A percentile compares a stretch with the other conserved stretches of the same genome.
phyloP scores from a whole-genome alignment of 768 basidiomycete species.

The Hemileccinum rubropunctum region DNA sequence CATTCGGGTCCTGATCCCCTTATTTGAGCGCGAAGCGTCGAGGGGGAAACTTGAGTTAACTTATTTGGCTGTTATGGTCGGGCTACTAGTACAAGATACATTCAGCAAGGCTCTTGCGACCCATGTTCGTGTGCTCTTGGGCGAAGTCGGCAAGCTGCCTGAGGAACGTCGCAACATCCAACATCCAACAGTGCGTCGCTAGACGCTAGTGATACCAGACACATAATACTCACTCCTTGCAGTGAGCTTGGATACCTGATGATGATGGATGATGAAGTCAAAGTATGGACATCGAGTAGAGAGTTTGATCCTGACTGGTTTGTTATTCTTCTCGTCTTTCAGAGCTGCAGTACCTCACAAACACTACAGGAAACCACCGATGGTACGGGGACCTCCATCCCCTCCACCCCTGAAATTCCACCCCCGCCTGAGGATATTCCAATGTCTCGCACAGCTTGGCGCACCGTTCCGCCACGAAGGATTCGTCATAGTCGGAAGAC shows the following conservation, averaged over 20 bases:
- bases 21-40: too few species aligned
- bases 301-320: constrained; percentile 85
- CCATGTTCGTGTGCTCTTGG: constrained; percentile 80
- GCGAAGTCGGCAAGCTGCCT: constrained; percentile 79
- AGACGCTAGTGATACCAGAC: background rate
- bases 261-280: constrained; percentile 60
- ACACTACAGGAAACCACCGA: constrained; percentile 43
- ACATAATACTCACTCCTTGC: constrained; percentile 4
- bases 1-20: too few species aligned
- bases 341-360: background rate
- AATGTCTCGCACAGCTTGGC: constrained; percentile 59
- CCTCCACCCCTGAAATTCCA: constrained; percentile 43
- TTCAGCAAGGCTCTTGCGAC: constrained; percentile 82
- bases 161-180: constrained; percentile 78
- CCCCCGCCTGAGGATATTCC: constrained; percentile 43
- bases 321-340: constrained; percentile 4
- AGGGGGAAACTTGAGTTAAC: too few species aligned
- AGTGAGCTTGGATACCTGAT: constrained; percentile 78
- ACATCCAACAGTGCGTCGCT: constrained; percentile 68
- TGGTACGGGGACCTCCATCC: constrained; percentile 35
- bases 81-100: too few species aligned
- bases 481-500: constrained; percentile 42
- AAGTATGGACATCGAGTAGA: constrained; percentile 83
- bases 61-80: too few species aligned
- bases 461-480: constrained; percentile 42